These are phyloP conservation scores for Elaeagnus macrophylla DNA, from an alignment of 306 rosid genomes.

Conservation along the genomic window DNA sequence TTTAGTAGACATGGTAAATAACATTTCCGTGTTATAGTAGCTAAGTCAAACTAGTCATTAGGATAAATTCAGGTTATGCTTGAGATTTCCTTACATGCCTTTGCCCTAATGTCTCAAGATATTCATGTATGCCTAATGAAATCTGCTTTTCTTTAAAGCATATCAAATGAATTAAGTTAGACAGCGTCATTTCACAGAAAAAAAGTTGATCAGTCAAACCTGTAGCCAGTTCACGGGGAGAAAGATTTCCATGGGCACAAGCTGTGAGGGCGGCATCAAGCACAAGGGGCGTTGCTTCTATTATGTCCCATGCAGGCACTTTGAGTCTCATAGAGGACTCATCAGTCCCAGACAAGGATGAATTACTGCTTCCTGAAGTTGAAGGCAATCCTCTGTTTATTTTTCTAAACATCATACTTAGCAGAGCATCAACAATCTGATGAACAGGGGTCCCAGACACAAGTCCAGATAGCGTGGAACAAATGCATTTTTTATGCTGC, in stretches of 20 bases:
- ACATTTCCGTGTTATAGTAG: too few species aligned
- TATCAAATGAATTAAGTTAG: not conserved
- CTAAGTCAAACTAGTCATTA: too few species aligned
- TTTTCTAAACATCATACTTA: constrained; percentile 67
- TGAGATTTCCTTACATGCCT: too few species aligned
- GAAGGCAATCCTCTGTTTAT: constrained; percentile 44
- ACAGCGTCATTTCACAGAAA: constrained; percentile 12
- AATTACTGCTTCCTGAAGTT: constrained; percentile 54
- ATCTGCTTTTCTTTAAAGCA: not conserved
- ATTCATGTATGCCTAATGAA: too few species aligned
- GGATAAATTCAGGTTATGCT: too few species aligned
- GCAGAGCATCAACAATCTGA: constrained; percentile 68
- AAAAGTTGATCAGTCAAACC: constrained; percentile 32
- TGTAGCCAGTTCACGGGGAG: constrained; percentile 85
- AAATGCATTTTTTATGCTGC: constrained; percentile 82
- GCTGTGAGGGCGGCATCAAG: constrained; percentile 90
- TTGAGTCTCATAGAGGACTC: constrained; percentile 58
- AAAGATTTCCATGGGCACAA: constrained; percentile 76
- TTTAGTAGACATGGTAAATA: too few species aligned
- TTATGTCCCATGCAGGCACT: constrained; percentile 95
- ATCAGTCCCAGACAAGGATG: constrained; percentile 47
- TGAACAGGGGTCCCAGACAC: constrained; percentile 60
- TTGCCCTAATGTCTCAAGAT: too few species aligned
- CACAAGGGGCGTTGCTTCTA: constrained; percentile 86
- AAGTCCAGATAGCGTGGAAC: constrained; percentile 60